phyloP scores from a whole-genome alignment of 1,284 basidiomycete genomes.

The Moesziomyces parantarcticus region DNA sequence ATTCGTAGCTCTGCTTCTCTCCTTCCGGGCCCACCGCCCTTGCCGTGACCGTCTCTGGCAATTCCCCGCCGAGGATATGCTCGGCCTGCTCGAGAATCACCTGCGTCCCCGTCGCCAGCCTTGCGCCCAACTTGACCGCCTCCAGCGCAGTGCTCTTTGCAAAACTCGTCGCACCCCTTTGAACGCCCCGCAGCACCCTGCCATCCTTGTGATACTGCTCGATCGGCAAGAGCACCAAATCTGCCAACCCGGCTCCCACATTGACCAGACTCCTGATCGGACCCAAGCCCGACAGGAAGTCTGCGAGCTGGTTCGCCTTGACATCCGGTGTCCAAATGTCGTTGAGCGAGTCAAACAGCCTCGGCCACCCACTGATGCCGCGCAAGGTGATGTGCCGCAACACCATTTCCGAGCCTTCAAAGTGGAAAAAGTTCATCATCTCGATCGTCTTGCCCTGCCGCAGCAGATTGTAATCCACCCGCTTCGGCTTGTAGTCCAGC shows the following conservation, averaged over 20 bases:
- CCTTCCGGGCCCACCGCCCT: constrained; percentile 72
- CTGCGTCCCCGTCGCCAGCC: constrained; percentile 93
- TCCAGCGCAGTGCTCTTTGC: constrained; percentile 93
- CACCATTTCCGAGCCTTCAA: constrained; percentile 98
- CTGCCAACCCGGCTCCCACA: constrained; percentile 93
- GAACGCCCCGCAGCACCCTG: constrained; percentile 89
- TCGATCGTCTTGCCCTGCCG: constrained; percentile 92
- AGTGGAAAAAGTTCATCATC: constrained; percentile 99
- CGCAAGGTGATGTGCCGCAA: constrained; percentile 89
- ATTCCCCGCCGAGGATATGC: constrained; percentile 77
- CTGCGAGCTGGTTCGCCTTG: constrained; percentile 95
- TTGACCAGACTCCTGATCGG: constrained; percentile 91
- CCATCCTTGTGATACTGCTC: constrained; percentile 98
- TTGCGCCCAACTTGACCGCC: constrained; percentile 92
- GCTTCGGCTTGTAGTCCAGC: constrained; percentile 96
- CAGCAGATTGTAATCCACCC: constrained; percentile 85
- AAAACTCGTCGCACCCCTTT: constrained; percentile 90
- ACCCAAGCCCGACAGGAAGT: constrained; percentile 95
- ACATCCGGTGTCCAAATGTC: constrained; percentile 99
- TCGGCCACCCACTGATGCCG: constrained; percentile 88
- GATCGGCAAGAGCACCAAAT: constrained; percentile 92
- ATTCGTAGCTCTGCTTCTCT: constrained; percentile 28
- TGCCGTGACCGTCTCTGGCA: constrained; percentile 75
- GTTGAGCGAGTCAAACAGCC: constrained; percentile 88
- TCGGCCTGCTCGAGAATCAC: constrained; percentile 96